phyloP scores from a whole-genome alignment of 495 filamentous ascomycete species.

The Cercophora scortea region DNA sequence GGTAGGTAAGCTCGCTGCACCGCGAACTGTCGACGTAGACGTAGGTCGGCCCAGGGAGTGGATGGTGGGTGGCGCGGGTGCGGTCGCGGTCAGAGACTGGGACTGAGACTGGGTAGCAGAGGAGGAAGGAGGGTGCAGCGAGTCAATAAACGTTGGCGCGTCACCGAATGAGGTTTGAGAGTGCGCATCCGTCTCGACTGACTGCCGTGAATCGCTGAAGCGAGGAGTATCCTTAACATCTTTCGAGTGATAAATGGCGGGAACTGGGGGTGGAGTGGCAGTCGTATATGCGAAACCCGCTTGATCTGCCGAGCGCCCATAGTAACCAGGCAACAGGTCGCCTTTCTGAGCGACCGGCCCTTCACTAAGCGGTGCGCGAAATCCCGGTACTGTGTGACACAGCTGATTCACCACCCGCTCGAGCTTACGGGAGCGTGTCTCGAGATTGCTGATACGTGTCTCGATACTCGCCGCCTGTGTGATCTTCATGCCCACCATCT shows the following conservation, averaged over 20 bases:
- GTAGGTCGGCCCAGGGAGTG: constrained; percentile 17
- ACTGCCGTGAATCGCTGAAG: constrained; percentile 25
- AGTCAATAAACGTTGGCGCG: constrained; percentile 26
- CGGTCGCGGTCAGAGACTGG: constrained; percentile 13
- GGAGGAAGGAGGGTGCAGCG: constrained; percentile 26
- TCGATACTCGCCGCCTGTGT: constrained; percentile 45
- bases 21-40: constrained; percentile 34
- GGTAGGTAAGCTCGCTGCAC: constrained; percentile 32
- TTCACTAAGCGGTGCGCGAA: constrained; percentile 20
- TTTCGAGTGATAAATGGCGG: constrained; percentile 16
- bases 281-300: constrained; percentile 14
- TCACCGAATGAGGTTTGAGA: constrained; percentile 35
- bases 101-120: constrained; percentile 18
- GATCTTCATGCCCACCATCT: constrained; percentile 46
- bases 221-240: constrained; percentile 18
- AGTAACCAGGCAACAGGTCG: constrained; percentile 10
- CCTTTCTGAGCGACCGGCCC: constrained; percentile 3
- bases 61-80: constrained; percentile 4
- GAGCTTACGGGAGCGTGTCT: constrained; percentile 38
- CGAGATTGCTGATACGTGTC: constrained; percentile 36
- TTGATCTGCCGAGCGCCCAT: background rate
- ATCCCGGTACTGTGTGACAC: constrained; percentile 32
- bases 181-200: constrained; percentile 24
- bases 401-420: constrained; percentile 38
- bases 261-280: constrained; percentile 20